A percentile compares a stretch with the other conserved stretches of the same genome.
Evolutionary conservation across 2,329 filamentous ascomycete genomes (phyloP).

Genomic region (Stagonosporopsis chrysanthemi): DNA sequence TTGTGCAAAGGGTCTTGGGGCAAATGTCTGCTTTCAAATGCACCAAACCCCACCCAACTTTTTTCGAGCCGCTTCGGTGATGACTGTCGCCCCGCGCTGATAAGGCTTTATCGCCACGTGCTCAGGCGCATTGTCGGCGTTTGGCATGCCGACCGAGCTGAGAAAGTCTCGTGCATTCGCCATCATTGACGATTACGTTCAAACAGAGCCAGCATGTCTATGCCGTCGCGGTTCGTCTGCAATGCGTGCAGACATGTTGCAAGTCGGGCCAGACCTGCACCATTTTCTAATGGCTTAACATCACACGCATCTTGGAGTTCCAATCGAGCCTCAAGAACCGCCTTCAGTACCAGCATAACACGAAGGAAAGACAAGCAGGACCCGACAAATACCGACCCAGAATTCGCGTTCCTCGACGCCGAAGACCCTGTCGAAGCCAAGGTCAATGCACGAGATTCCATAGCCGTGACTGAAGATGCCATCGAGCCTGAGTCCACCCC

Average conservation of each 20-base stretch:
- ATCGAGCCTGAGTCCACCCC: background rate
- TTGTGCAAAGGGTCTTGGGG: conserved; percentile 20
- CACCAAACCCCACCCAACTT: conserved; percentile 39
- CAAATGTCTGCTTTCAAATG: conserved; percentile 42
- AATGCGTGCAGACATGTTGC: conserved; percentile 29
- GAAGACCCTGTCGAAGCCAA: conserved; percentile 3
- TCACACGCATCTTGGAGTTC: conserved; percentile 15
- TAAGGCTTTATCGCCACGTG: conserved; percentile 43
- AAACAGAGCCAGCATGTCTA: conserved; percentile 33
- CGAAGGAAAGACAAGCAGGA: conserved; percentile 26
- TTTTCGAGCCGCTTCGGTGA: conserved; percentile 24
- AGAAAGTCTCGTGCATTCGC: conserved; percentile 15
- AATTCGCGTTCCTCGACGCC: conserved; percentile 23
- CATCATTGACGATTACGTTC: conserved; percentile 6
- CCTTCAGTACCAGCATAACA: conserved; percentile 32
- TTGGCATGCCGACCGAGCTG: conserved; percentile 19
- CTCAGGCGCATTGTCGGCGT: conserved; percentile 21
- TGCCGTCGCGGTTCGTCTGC: conserved; percentile 35
- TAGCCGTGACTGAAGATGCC: background rate
- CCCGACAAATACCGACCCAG: conserved; percentile 17
- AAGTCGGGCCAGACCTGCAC: conserved; percentile 4
- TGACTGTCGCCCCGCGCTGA: conserved; percentile 22
- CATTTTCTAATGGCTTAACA: conserved; percentile 14
- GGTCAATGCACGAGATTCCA: background rate
- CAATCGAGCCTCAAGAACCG: conserved; percentile 18